Evolutionary conservation across 2,329 filamentous ascomycete species (phyloP).

Genomic region (Magnaporthiopsis incrustans): DNA sequence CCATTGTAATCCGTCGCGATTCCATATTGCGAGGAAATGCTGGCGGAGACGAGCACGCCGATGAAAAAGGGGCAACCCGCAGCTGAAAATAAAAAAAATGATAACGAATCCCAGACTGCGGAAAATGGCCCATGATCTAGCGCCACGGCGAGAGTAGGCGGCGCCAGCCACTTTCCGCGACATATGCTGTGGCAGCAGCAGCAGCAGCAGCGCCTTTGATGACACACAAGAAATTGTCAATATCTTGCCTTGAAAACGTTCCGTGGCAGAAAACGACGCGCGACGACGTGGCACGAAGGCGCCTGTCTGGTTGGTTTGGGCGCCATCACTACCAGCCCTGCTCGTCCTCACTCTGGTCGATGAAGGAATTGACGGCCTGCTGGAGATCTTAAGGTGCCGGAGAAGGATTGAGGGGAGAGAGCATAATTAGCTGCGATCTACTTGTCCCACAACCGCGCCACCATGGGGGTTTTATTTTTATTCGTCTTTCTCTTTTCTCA

Average conservation of each 20-base stretch:
- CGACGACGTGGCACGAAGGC: too few species aligned
- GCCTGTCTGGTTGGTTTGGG: neutral
- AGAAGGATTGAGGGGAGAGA: neutral
- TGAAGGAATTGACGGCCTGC: neutral
- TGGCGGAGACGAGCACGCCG: neutral
- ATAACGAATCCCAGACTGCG: neutral
- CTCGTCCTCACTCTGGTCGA: neutral
- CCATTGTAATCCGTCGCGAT: neutral
- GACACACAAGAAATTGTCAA: neutral
- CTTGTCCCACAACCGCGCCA: neutral
- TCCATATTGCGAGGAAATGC: neutral
- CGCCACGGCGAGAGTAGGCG: neutral
- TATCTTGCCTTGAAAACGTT: neutral
- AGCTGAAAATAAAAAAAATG: neutral
- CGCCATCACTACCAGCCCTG: neutral
- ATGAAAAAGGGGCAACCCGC: neutral
- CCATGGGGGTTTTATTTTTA: too few species aligned
- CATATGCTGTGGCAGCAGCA: neutral
- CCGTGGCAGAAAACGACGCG: neutral
- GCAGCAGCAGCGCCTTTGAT: neutral
- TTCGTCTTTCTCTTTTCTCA: neutral
- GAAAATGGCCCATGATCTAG: neutral
- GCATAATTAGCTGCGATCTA: neutral
- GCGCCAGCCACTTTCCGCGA: neutral
- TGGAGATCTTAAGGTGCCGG: neutral